phyloP scores from a whole-genome alignment of 2,329 filamentous ascomycete species.

The Clarireedia hainanense region DNA sequence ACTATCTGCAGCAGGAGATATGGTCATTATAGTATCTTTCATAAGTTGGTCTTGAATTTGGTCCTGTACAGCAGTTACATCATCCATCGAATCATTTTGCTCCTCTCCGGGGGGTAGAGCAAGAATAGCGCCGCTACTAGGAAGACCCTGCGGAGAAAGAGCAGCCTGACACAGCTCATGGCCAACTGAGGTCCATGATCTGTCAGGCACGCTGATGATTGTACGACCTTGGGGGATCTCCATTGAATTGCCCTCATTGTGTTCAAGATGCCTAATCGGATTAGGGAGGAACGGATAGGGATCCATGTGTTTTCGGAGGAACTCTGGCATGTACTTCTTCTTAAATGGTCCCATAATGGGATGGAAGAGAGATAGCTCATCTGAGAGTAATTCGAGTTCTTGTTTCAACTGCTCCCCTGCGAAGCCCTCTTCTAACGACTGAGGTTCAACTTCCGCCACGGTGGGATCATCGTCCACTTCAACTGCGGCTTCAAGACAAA shows the following conservation, averaged over 20 bases:
- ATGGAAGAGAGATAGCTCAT: constrained; percentile 50
- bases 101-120: constrained; percentile 16
- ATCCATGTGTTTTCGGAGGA: constrained; percentile 48
- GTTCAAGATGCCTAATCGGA: constrained; percentile 31
- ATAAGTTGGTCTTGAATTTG: constrained; percentile 20
- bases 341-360: constrained; percentile 52
- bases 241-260: neutral
- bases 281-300: constrained; percentile 56
- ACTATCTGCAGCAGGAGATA: constrained; percentile 19
- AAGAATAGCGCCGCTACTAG: constrained; percentile 17
- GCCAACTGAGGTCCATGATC: constrained; percentile 25
- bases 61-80: neutral
- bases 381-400: constrained; percentile 44
- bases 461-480: constrained; percentile 61
- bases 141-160: constrained; percentile 12
- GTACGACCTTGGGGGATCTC: constrained; percentile 11
- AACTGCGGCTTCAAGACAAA: constrained; percentile 57
- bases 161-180: constrained; percentile 19
- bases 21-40: constrained; percentile 19
- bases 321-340: constrained; percentile 41
- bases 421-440: constrained; percentile 54
- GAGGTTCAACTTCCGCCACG: constrained; percentile 52
- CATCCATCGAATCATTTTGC: neutral
- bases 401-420: constrained; percentile 55
- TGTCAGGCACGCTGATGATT: constrained; percentile 16